Base-by-base conservation (phyloP, 495 filamentous ascomycete species). In the Daldinia childiae region DNA sequence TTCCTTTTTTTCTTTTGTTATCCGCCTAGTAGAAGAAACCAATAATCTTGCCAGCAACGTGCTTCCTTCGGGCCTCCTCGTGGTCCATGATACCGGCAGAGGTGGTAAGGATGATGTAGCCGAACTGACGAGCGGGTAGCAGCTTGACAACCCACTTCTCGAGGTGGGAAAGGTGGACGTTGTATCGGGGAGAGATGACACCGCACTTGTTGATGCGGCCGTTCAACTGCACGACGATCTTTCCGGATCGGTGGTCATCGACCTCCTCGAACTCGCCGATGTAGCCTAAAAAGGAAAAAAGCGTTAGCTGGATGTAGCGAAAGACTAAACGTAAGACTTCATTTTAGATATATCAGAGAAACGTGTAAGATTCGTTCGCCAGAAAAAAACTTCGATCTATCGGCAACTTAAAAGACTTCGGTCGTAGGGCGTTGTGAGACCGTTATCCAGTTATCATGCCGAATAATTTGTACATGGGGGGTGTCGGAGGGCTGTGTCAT, bases 201-300 rank as follows among this genome's bases (percentile, higher is more conserved):
- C 95, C 95, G 75, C 92, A 95, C 90, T 99, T 99, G 92, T 99
- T 99, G 84, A 98, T 89, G 75, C 90, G 83, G 92, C 95, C 76
- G 64, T 68, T 78, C 19, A 78, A 63, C 66, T 78, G 76, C 7
- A 78, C 76, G 43, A 78, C 71, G 17, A 76, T 76, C 76, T 78
- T 78, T 62, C 76, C 95, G 79, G 93, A 93, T 79, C 95, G 93
- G 90, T 99, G 95, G 87, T 99, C 93, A 80, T 99, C 95, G 77
- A 99, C 92, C 86, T 98, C 93, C 88, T 98, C 96, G 84, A 98
- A 99, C 86, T 98, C 96, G 86, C 95, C 95, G 83, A 99, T 98
- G 87, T 98, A 99, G 80, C 95, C 95, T 97, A 79, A 45, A 69
- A 71, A 71, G 59, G 24, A 74, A 55, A 64, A 76, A 60, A 66